Percentiles rank a stretch among this genome's conserved stretches.
Conservation (phyloP, 225 moss, liverwort and hornwort genomes). For the Polytrichum commune region DNA sequence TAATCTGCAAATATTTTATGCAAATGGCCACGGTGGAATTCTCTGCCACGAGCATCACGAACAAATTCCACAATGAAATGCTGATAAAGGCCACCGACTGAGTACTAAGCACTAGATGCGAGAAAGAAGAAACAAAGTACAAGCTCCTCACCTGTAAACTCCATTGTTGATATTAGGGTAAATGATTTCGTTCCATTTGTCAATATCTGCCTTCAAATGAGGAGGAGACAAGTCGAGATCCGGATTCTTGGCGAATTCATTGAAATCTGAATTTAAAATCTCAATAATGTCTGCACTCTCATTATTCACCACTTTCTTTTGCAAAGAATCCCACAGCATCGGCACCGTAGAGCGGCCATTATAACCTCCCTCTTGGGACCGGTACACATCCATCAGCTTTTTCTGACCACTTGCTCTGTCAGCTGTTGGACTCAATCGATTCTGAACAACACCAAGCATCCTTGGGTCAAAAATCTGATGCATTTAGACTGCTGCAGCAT, state of each 20-base stretch:
- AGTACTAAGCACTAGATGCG: no score
- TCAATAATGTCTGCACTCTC: conserved; percentile 97
- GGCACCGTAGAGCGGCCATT: conserved; percentile 93
- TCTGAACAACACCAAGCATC: background rate
- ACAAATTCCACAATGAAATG: background rate
- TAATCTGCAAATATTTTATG: no score
- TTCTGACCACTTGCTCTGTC: conserved; percentile 68
- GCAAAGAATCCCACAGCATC: conserved; percentile 75
- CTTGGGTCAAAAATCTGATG: no score
- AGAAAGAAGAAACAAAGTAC: background rate
- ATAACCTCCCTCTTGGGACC: conserved; percentile 68
- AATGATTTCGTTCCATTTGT: conserved; percentile 69
- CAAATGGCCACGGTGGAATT: no score
- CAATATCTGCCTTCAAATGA: conserved; percentile 49
- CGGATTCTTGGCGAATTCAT: conserved; percentile 67
- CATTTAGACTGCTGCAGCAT: background rate
- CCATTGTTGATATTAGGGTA: conserved; percentile 89
- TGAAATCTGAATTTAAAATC: conserved; percentile 87
- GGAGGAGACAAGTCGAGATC: conserved; percentile 64
- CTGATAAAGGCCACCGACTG: background rate
- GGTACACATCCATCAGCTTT: conserved; percentile 75
- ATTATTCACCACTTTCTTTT: conserved; percentile 75
- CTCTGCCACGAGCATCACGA: no score
- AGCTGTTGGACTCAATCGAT: conserved; percentile 35
- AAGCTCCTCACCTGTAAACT: conserved; percentile 54